Percentiles rank a stretch among this genome's conserved stretches.
phyloP scores from a whole-genome alignment of 2,329 filamentous ascomycete species.

The Lecanosticta acicola region DNA sequence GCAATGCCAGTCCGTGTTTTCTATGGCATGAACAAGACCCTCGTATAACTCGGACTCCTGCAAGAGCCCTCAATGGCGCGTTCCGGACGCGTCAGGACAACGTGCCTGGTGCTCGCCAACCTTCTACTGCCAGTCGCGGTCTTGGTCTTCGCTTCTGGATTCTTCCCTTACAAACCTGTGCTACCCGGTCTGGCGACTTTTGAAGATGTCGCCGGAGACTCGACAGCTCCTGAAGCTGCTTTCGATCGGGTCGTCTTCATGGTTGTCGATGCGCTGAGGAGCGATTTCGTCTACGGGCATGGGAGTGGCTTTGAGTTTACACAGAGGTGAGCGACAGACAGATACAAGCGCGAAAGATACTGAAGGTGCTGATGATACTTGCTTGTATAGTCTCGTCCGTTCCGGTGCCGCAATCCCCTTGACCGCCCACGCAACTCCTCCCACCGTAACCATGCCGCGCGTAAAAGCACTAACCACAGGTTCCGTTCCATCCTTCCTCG shows the following conservation, averaged over 20 bases:
- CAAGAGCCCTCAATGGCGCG: constrained; percentile 15
- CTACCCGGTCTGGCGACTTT: constrained; percentile 68
- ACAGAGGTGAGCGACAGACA: constrained; percentile 58
- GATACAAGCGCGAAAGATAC: background rate
- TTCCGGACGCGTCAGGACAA: constrained; percentile 38
- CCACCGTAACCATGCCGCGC: constrained; percentile 96
- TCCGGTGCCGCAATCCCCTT: constrained; percentile 82
- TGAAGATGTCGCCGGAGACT: constrained; percentile 12
- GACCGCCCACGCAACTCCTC: constrained; percentile 91
- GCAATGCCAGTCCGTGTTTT: no score
- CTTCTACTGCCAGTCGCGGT: constrained; percentile 66
- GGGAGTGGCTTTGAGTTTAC: constrained; percentile 80
- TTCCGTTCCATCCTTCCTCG: constrained; percentile 95
- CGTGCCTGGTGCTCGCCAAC: constrained; percentile 56
- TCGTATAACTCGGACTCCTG: background rate
- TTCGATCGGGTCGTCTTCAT: constrained; percentile 94
- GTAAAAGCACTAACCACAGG: constrained; percentile 97
- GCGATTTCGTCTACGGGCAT: constrained; percentile 86
- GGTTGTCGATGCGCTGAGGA: constrained; percentile 92
- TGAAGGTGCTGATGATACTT: constrained; percentile 3
- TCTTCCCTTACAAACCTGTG: constrained; percentile 97
- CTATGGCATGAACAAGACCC: background rate
- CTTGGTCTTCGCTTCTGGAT: constrained; percentile 73
- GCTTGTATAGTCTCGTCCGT: constrained; percentile 63
- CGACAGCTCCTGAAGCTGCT: constrained; percentile 52